phyloP scores from a whole-genome alignment of 2,329 filamentous ascomycete species.

The Fusarium coicis region DNA sequence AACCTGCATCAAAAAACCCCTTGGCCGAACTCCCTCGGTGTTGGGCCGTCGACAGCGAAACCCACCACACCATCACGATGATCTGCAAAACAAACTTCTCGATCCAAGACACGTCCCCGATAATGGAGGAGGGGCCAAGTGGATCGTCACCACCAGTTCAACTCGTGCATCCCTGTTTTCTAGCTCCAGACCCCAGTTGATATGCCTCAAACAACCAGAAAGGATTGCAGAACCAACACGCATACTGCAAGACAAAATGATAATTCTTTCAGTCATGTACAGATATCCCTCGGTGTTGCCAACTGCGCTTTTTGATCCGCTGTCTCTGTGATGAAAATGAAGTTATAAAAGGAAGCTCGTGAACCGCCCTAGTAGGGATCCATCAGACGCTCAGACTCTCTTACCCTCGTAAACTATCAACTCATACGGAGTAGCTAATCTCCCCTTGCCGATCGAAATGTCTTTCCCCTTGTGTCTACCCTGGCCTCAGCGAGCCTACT shows the following conservation, averaged over 20 bases:
- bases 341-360: slow-evolving; percentile 19
- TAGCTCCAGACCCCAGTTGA: neutral
- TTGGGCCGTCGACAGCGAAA: neutral
- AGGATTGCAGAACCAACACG: neutral
- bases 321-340: neutral
- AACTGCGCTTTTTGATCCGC: slow-evolving; percentile 10
- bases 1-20: neutral
- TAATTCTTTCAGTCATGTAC: neutral
- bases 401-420: slow-evolving; percentile 5
- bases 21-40: neutral
- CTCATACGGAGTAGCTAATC: slow-evolving; percentile 4
- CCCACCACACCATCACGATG: slow-evolving; percentile 4
- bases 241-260: neutral
- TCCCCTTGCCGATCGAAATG: slow-evolving; percentile 40
- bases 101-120: neutral
- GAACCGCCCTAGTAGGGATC: slow-evolving; percentile 13
- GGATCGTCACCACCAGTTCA: neutral
- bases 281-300: neutral
- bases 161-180: slow-evolving; percentile 16
- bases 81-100: slow-evolving; percentile 1
- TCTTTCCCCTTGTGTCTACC: slow-evolving; percentile 27
- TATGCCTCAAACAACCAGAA: slow-evolving; percentile 8
- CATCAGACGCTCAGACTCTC: slow-evolving; percentile 33
- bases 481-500: slow-evolving; percentile 36
- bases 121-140: neutral